A percentile compares a stretch with the other conserved stretches of the same genome.
phyloP scores from a whole-genome alignment of 345 rosid species.

The Turritis glabra region DNA sequence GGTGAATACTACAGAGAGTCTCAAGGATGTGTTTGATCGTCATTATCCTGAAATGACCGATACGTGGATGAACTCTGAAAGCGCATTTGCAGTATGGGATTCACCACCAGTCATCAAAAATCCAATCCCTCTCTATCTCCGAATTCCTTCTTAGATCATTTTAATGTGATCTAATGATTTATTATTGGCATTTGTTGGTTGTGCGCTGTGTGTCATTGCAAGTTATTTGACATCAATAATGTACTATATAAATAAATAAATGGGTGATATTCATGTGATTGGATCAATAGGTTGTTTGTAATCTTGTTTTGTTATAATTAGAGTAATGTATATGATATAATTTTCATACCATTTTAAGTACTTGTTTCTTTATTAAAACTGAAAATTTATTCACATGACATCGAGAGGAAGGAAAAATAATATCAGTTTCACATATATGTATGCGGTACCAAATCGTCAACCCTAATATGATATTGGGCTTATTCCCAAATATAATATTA shows the following conservation, averaged over 20 bases:
- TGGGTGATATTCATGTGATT: neutral
- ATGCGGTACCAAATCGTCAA: too few species aligned
- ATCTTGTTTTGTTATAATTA: neutral
- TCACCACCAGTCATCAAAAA: conserved; percentile 40
- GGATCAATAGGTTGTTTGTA: neutral
- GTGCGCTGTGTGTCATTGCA: neutral
- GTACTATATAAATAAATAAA: neutral
- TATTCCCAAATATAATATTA: too few species aligned
- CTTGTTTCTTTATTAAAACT: neutral
- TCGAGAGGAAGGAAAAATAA: neutral
- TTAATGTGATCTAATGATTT: neutral
- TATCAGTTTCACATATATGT: neutral
- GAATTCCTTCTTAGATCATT: conserved; percentile 42
- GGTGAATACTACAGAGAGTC: conserved; percentile 57
- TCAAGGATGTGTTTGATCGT: conserved; percentile 54
- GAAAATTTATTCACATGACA: neutral
- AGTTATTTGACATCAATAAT: neutral
- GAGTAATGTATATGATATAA: neutral
- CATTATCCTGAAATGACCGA: conserved; percentile 52
- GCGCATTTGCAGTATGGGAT: conserved; percentile 70
- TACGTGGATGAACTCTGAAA: conserved; percentile 59
- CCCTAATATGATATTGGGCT: too few species aligned
- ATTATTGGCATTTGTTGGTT: neutral
- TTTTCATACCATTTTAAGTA: neutral
- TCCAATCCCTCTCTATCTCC: conserved; percentile 48